Conservation (phyloP, 2,329 filamentous ascomycete species). For the Hypoxylon sp. region DNA sequence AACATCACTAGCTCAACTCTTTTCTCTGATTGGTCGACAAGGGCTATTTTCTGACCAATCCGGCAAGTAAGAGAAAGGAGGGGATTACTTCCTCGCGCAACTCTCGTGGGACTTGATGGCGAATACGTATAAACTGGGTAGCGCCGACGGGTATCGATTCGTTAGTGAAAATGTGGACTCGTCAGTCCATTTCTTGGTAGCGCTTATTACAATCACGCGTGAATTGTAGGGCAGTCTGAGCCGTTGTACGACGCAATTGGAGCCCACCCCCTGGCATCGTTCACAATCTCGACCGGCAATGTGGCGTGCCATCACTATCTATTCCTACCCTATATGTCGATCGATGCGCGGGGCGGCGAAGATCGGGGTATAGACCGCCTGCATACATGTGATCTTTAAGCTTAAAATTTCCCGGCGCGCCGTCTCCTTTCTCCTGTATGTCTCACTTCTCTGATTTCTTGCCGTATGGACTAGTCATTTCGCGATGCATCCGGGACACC, state of each 20-base stretch:
- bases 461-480: conserved; percentile 19
- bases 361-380: background rate
- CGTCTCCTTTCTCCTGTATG: conserved; percentile 17
- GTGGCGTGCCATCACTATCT: conserved; percentile 23
- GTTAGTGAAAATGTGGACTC: conserved; percentile 22
- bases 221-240: conserved; percentile 1
- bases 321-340: conserved; percentile 22
- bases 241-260: conserved; percentile 33
- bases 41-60: conserved; percentile 42
- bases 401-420: conserved; percentile 25
- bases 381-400: background rate
- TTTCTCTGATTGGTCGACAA: conserved; percentile 35
- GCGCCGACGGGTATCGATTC: conserved; percentile 24
- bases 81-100: conserved; percentile 12
- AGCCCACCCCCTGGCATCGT: conserved; percentile 20
- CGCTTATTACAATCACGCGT: conserved; percentile 32
- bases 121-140: conserved; percentile 13
- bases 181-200: conserved; percentile 17
- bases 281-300: conserved; percentile 36
- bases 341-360: conserved; percentile 20
- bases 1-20: conserved; percentile 8
- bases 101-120: conserved; percentile 7
- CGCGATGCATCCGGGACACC: conserved; percentile 53
- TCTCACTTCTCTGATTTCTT: conserved; percentile 30
- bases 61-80: conserved; percentile 27